Evolutionary conservation across 768 basidiomycete genomes (phyloP).

Genomic region (Lepiota venenata): DNA sequence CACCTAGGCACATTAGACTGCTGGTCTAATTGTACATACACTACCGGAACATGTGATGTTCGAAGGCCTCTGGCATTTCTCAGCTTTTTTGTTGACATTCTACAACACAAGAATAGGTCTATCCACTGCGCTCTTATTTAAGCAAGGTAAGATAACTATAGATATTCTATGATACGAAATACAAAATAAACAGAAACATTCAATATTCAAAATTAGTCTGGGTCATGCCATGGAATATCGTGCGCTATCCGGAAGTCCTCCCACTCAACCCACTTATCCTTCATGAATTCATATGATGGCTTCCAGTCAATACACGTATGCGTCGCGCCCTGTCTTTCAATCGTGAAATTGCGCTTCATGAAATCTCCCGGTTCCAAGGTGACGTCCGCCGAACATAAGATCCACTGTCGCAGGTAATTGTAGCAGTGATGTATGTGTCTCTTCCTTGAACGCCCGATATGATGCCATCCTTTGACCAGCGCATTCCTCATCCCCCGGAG

Average conservation of each 20-base stretch:
- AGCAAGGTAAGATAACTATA: no score
- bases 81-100: no score
- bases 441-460: constrained; percentile 16
- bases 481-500: constrained; percentile 28
- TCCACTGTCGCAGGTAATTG: constrained; percentile 44
- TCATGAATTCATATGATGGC: constrained; percentile 28
- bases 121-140: no score
- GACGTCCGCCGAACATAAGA: constrained; percentile 43
- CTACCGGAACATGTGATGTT: no score
- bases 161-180: no score
- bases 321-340: constrained; percentile 31
- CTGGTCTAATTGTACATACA: no score
- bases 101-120: no score
- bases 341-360: constrained; percentile 28
- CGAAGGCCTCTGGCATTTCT: no score
- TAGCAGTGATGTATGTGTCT: constrained; percentile 40
- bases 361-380: constrained; percentile 46
- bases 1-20: no score
- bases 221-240: constrained; percentile 23
- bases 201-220: constrained; percentile 10
- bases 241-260: constrained; percentile 21
- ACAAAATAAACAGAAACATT: no score
- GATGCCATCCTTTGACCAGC: constrained; percentile 23
- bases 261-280: constrained; percentile 33
- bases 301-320: constrained; percentile 42